phyloP scores from a whole-genome alignment of 768 basidiomycete species.

The Filobasidium floriforme region DNA sequence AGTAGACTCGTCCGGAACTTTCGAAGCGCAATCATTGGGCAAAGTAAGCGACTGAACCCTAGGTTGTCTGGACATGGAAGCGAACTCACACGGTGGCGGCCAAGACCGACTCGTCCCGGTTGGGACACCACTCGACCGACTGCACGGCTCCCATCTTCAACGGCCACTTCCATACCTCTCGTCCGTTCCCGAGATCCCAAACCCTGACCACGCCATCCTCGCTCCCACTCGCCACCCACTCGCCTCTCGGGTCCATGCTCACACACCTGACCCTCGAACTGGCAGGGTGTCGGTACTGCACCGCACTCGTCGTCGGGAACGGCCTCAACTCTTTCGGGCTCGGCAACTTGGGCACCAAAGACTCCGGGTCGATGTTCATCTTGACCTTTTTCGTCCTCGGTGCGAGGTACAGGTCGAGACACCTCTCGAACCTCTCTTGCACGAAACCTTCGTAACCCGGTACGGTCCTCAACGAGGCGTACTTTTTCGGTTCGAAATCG shows the following conservation, averaged over 20 bases:
- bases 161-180: constrained; percentile 78
- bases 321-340: constrained; percentile 83
- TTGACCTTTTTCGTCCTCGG: constrained; percentile 68
- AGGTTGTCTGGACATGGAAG: background rate
- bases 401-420: constrained; percentile 92
- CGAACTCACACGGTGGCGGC: constrained; percentile 66
- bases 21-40: background rate
- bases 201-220: constrained; percentile 76
- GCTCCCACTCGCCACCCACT: constrained; percentile 85
- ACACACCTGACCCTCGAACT: constrained; percentile 62
- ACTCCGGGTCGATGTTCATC: constrained; percentile 84
- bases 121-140: constrained; percentile 87
- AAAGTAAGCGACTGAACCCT: no score
- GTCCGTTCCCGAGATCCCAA: constrained; percentile 86
- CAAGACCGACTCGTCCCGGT: constrained; percentile 70
- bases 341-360: constrained; percentile 86
- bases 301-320: constrained; percentile 78
- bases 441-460: constrained; percentile 88
- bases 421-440: constrained; percentile 84
- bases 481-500: constrained; percentile 82
- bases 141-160: constrained; percentile 67
- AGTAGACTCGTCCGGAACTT: constrained; percentile 48
- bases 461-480: constrained; percentile 73
- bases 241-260: constrained; percentile 75
- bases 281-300: constrained; percentile 62